Percentiles rank a stretch among this genome's conserved stretches.
Conservation (phyloP, 2,329 filamentous ascomycete species). For the Teratosphaeria viscida region DNA sequence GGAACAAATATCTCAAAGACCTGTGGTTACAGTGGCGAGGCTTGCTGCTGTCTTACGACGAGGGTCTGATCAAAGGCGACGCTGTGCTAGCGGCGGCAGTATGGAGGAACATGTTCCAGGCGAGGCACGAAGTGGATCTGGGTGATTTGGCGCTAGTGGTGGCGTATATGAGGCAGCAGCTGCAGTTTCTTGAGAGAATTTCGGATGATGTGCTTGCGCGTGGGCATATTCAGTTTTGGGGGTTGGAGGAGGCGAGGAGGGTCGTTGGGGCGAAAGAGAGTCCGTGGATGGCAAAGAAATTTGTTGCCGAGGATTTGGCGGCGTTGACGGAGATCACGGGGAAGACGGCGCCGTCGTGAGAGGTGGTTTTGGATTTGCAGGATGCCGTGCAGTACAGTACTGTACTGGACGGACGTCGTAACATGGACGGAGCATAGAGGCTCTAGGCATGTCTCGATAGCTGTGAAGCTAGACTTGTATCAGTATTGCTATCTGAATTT, state of each 20-base stretch:
- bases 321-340: neutral
- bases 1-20: conserved; percentile 64
- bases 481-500: too few species aligned
- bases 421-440: neutral
- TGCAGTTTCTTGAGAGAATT: conserved; percentile 44
- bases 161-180: conserved; percentile 50
- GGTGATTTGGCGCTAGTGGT: conserved; percentile 51
- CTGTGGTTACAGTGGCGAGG: conserved; percentile 91
- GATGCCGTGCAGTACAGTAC: neutral
- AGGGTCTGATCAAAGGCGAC: conserved; percentile 67
- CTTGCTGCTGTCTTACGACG: conserved; percentile 71
- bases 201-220: conserved; percentile 41
- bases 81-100: conserved; percentile 69
- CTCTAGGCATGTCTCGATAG: neutral
- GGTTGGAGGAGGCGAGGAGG: conserved; percentile 30
- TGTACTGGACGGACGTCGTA: neutral
- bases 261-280: conserved; percentile 19
- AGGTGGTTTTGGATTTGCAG: neutral
- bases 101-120: conserved; percentile 91
- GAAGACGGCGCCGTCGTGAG: neutral
- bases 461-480: too few species aligned
- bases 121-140: conserved; percentile 49
- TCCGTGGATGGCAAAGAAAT: conserved; percentile 11
- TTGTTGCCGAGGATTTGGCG: conserved; percentile 11
- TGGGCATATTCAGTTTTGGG: conserved; percentile 41